These are phyloP conservation scores for Cordyceps tenuipes DNA, from an alignment of 2,329 filamentous ascomycete genomes.

Conservation along the genomic window DNA sequence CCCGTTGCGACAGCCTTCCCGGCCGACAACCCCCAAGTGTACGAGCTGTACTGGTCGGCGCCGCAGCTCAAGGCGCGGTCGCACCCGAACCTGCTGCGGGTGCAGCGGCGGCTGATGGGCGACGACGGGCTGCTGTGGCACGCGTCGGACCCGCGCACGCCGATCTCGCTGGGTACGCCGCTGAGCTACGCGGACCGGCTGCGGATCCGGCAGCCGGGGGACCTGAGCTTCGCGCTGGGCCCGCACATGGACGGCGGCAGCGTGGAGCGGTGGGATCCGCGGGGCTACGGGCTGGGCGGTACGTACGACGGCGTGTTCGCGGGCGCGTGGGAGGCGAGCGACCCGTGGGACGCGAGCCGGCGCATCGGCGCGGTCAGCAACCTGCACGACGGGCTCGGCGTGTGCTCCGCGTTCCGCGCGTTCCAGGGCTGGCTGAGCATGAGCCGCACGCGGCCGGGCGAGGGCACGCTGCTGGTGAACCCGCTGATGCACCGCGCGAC, in stretches of 20 bases:
- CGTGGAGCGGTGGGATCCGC: conserved; percentile 64
- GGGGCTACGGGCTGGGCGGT: conserved; percentile 55
- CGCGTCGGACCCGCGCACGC: conserved; percentile 37
- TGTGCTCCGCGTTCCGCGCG: conserved; percentile 78
- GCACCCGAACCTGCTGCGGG: conserved; percentile 53
- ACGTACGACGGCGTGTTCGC: conserved; percentile 68
- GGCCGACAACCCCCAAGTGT: conserved; percentile 57
- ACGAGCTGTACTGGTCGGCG: conserved; percentile 67
- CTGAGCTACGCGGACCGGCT: conserved; percentile 63
- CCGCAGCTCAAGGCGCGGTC: conserved; percentile 60
- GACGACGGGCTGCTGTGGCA: conserved; percentile 51
- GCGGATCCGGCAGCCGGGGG: conserved; percentile 63
- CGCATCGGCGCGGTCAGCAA: conserved; percentile 63
- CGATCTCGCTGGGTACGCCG: conserved; percentile 45
- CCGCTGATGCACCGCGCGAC: conserved; percentile 68
- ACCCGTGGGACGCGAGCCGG: conserved; percentile 70
- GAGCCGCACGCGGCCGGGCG: conserved; percentile 59
- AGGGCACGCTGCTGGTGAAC: conserved; percentile 78
- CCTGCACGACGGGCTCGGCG: conserved; percentile 71
- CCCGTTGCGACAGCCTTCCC: conserved; percentile 53
- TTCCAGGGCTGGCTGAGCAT: conserved; percentile 87
- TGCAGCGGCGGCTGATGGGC: conserved; percentile 54
- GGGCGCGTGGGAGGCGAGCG: conserved; percentile 72
- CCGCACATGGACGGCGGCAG: conserved; percentile 68
- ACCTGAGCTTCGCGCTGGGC: conserved; percentile 61